Conservation (phyloP, 1,139 yeast genomes). For the Candida glucosophila region DNA sequence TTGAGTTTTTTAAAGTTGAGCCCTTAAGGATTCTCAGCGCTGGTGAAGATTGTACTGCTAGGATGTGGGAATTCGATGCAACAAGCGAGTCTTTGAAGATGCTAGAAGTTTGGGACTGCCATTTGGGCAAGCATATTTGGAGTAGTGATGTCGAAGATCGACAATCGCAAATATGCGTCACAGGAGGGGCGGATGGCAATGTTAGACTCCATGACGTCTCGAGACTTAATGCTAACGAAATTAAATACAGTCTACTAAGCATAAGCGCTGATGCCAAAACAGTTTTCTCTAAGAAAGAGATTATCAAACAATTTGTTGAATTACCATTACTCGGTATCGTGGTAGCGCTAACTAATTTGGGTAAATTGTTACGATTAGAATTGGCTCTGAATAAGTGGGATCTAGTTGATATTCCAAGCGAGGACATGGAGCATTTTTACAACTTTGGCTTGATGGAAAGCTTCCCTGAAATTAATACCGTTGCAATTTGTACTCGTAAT, state of each 20-base stretch:
- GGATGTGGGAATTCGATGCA: conserved; percentile 55
- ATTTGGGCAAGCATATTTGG: conserved; percentile 86
- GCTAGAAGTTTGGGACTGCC: conserved; percentile 43
- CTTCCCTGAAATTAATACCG: conserved; percentile 28
- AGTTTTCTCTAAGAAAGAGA: conserved; percentile 39
- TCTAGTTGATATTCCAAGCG: conserved; percentile 21
- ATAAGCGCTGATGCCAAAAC: conserved; percentile 20
- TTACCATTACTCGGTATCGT: conserved; percentile 27
- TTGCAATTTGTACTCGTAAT: conserved; percentile 41
- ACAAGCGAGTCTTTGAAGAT: conserved; percentile 16
- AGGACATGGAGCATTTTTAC: conserved; percentile 19
- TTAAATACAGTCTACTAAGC: conserved; percentile 18
- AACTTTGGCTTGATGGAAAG: conserved; percentile 48
- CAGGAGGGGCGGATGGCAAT: conserved; percentile 90
- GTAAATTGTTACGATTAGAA: conserved; percentile 36
- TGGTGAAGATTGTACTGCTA: conserved; percentile 86
- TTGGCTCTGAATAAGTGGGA: conserved; percentile 9
- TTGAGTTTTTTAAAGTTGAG: conserved; percentile 43
- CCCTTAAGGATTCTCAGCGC: conserved; percentile 47
- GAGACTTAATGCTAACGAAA: conserved; percentile 6
- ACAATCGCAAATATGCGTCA: conserved; percentile 41
- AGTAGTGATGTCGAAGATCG: conserved; percentile 51
- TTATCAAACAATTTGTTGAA: conserved; percentile 53
- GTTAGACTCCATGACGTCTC: conserved; percentile 52
- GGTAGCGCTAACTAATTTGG: conserved; percentile 56